Evolutionary conservation across 2,329 filamentous ascomycete genomes (phyloP), one percentile per base, ranked within the genome.

Genomic region (Hypoxylon sp.): DNA sequence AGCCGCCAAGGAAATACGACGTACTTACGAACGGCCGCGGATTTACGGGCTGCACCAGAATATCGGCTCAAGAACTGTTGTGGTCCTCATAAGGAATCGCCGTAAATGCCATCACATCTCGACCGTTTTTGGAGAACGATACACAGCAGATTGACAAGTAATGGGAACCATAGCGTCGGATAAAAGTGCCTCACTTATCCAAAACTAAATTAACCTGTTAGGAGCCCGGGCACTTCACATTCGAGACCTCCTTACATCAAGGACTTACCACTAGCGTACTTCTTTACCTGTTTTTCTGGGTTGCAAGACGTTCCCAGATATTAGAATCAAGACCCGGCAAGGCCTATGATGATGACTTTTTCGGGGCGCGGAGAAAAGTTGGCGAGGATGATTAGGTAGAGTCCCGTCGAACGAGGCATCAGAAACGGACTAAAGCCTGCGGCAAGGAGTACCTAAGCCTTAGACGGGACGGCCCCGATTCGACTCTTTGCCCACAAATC

Each of bases 1-100:
- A 37, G 2, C 29, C 8, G 19, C 11, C 14, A 48, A 31, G 37
- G 48, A 47, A 47, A 47, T 42, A 48, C 35, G 46, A 19, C 51
- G 59, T 57, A 63, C 51, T 17, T 63, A 35, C 59, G 52, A 39
- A 29, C 24, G 35, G 31, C 3, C 11, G 26, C 58, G 58, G 58
- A 52, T 46, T 61, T 44, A 44, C 17, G 11, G 31, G 37, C 14
- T 35, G 31, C 26, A 13, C 54, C 33, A 29, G n/a, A 57, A 3
- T 19, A n/a, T 31, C 39, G 54, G 54, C 35, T 29, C 17, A 35
- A 22, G 6, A 33, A 4, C 35, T n/a, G 51, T n/a, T 11, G 52
- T n/a, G n/a, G 31, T 55, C 35, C 9, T 24, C 37, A 9, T 10
- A 44, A 55, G 17, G 39, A 19, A 35, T 10, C 22, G 13, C 35